Evolutionary conservation across 768 basidiomycete species (phyloP), one percentile per base, ranked within the genome.

Genomic region (Symmetrospora coprosmae): DNA sequence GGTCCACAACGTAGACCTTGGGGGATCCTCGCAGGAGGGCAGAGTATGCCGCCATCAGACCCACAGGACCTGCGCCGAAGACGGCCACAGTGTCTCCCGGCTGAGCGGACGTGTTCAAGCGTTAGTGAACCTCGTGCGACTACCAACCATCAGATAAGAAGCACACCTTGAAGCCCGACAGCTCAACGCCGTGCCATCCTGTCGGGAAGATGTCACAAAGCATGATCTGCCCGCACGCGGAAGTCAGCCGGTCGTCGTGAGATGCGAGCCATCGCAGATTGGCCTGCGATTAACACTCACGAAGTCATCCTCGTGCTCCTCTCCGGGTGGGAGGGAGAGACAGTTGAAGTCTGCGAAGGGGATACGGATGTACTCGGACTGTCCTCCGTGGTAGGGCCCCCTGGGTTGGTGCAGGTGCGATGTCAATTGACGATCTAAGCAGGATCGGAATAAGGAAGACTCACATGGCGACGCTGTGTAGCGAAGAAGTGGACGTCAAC

Each of bases 341-440:
- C 77, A 78, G 61, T 79, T 79, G 71, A 78, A 80, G 64, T 81
- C 79, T 6, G 79, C 79, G 66, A 77, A 81, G 0, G 79, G 79
- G 6, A 80, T 78, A 13, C 77, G 74, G 40, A 81, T 74, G 65
- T 76, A 80, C 76, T 81, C 61, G 4, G 67, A 66, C 48, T 68
- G 67, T 1, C 67, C 67, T 14, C 79, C 79, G 13, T 72, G 72
- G 66, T 80, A 81, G 0, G 79, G 79, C 1, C 79, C 79, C 78
- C 79, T 79, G 2, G 78, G 72, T 13, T 11, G 45, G n/a, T n/a
- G n/a, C n/a, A n/a, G n/a, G n/a, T n/a, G n/a, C n/a, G n/a, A n/a
- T n/a, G n/a, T n/a, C n/a, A n/a, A n/a, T n/a, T n/a, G n/a, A n/a
- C n/a, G n/a, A n/a, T n/a, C n/a, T n/a, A n/a, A n/a, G n/a, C n/a